These are phyloP conservation scores for Extremus antarcticus DNA, from an alignment of 495 filamentous ascomycete genomes.

Conservation along the genomic window DNA sequence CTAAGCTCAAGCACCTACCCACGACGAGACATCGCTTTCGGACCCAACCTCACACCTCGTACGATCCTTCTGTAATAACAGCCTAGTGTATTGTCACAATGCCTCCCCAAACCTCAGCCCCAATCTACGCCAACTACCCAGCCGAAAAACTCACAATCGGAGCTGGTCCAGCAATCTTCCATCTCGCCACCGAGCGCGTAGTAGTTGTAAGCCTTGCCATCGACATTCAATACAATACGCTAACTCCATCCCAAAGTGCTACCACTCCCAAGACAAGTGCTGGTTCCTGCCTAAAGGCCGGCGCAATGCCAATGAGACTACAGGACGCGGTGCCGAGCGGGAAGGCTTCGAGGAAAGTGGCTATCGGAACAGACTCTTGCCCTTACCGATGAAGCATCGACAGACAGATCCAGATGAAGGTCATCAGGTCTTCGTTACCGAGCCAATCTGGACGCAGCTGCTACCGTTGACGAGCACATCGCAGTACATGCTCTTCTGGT, in stretches of 20 bases:
- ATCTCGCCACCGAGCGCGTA: slow-evolving; percentile 33
- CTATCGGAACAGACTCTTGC: slow-evolving; percentile 39
- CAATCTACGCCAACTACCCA: slow-evolving; percentile 21
- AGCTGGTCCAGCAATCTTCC: slow-evolving; percentile 40
- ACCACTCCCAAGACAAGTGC: slow-evolving; percentile 30
- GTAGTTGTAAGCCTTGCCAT: slow-evolving; percentile 18
- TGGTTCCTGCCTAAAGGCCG: slow-evolving; percentile 41
- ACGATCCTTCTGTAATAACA: too few relatives aligned
- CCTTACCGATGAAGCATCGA: slow-evolving; percentile 33
- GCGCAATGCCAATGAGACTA: slow-evolving; percentile 35
- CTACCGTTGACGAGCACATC: slow-evolving; percentile 20
- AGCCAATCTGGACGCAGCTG: slow-evolving; percentile 37
- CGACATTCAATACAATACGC: not conserved
- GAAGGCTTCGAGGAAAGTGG: slow-evolving; percentile 44
- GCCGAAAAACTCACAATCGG: slow-evolving; percentile 26
- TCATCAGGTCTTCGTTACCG: slow-evolving; percentile 25
- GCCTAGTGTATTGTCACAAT: too few relatives aligned
- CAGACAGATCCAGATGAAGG: slow-evolving; percentile 22
- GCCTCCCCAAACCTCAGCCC: slow-evolving; percentile 8
- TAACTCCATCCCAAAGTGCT: slow-evolving; percentile 27
- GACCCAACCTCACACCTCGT: too few relatives aligned
- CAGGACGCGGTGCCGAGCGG: slow-evolving; percentile 30
- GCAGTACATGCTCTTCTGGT: slow-evolving; percentile 42
- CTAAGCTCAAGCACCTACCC: too few relatives aligned
- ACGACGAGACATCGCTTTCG: too few relatives aligned